A percentile compares a stretch with the other conserved stretches of the same genome.
Conservation (phyloP, 495 filamentous ascomycete genomes). For the Penicillium canescens region DNA sequence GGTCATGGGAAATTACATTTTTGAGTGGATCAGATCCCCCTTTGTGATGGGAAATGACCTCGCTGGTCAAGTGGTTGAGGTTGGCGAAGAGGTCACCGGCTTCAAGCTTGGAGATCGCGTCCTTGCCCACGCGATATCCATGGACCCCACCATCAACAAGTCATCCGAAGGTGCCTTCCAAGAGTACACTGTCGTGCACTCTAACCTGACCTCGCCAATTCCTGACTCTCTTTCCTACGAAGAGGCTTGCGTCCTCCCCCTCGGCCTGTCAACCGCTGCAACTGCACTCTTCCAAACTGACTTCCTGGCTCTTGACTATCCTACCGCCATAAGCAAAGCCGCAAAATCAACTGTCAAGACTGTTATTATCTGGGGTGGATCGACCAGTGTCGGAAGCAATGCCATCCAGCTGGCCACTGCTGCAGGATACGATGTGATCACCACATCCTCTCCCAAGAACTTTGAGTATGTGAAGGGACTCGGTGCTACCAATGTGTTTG, state of each 20-base stretch:
- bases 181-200: slow-evolving; percentile 35
- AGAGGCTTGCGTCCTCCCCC: slow-evolving; percentile 45
- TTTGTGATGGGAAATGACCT: slow-evolving; percentile 55
- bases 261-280: slow-evolving; percentile 52
- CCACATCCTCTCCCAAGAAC: slow-evolving; percentile 55
- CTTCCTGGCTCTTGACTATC: slow-evolving; percentile 42
- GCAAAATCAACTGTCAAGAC: slow-evolving; percentile 34
- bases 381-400: slow-evolving; percentile 57
- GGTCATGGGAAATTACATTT: slow-evolving; percentile 16
- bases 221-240: slow-evolving; percentile 32
- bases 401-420: slow-evolving; percentile 62
- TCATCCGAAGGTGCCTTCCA: slow-evolving; percentile 29
- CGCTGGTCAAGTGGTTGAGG: slow-evolving; percentile 52
- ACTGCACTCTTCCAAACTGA: slow-evolving; percentile 50
- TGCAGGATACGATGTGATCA: slow-evolving; percentile 59
- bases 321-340: slow-evolving; percentile 14
- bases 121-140: slow-evolving; percentile 4
- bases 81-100: slow-evolving; percentile 37
- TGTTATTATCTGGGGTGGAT: slow-evolving; percentile 48
- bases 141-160: slow-evolving; percentile 2
- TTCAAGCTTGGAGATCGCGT: slow-evolving; percentile 26
- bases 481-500: slow-evolving; percentile 58
- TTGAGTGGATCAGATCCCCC: slow-evolving; percentile 41
- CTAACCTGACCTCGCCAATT: slow-evolving; percentile 18
- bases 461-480: slow-evolving; percentile 50